Percentiles rank a stretch among this genome's conserved stretches.
Conservation (phyloP, 768 basidiomycete genomes). For the Phylloporus arenicola region DNA sequence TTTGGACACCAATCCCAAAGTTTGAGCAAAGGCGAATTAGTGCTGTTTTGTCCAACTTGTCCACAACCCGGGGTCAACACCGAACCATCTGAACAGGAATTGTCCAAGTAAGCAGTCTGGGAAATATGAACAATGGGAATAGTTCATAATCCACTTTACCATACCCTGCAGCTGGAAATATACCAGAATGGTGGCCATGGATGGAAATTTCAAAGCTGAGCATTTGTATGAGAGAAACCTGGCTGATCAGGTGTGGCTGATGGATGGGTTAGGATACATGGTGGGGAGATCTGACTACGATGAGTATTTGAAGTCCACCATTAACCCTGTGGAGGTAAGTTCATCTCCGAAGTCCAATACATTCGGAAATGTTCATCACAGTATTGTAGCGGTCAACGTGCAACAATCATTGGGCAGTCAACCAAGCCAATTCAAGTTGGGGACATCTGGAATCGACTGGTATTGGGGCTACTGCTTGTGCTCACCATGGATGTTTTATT, state of each 20-base stretch:
- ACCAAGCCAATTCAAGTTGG: neutral
- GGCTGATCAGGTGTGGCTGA: neutral
- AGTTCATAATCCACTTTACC: too few species aligned
- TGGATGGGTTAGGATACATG: neutral
- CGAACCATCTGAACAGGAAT: too few species aligned
- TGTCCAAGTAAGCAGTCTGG: too few species aligned
- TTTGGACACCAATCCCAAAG: neutral
- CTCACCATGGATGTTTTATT: neutral
- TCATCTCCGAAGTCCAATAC: too few species aligned
- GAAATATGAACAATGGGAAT: too few species aligned
- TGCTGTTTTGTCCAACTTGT: conserved; percentile 23
- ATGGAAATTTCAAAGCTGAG: neutral
- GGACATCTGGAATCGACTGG: neutral
- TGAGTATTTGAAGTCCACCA: neutral
- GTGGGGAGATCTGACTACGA: neutral
- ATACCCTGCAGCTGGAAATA: neutral
- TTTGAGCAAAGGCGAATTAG: neutral
- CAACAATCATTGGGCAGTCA: neutral
- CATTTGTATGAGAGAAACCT: neutral
- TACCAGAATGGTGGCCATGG: neutral
- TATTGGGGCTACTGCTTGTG: neutral
- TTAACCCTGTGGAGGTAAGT: neutral
- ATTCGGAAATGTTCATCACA: too few species aligned
- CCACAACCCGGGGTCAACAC: conserved; percentile 24
- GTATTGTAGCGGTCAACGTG: neutral